Conservation (phyloP, 768 basidiomycete species). For the Austroboletus festivus region DNA sequence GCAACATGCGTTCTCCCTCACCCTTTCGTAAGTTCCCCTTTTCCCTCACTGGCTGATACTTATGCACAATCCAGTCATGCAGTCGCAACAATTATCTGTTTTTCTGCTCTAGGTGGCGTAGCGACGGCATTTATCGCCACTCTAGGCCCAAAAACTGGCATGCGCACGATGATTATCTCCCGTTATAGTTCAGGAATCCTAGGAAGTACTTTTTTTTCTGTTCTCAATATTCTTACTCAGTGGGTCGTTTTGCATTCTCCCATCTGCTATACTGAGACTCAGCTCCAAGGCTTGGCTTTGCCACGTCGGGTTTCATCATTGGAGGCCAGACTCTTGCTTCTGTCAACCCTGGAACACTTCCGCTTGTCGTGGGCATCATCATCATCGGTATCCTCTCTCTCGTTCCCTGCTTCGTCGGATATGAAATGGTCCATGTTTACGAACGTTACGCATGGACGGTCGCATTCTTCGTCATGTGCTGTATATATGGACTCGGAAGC, state of each 20-base stretch:
- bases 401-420: slow-evolving; percentile 46
- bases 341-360: slow-evolving; percentile 41
- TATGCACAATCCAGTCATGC: slow-evolving; percentile 34
- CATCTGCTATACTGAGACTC: neutral
- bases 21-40: slow-evolving; percentile 37
- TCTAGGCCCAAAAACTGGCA: slow-evolving; percentile 50
- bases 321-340: slow-evolving; percentile 51
- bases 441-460: slow-evolving; percentile 58
- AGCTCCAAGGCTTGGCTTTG: slow-evolving; percentile 42
- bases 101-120: slow-evolving; percentile 41
- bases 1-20: slow-evolving; percentile 46
- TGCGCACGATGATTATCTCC: slow-evolving; percentile 53
- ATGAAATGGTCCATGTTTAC: slow-evolving; percentile 45
- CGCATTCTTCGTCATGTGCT: slow-evolving; percentile 44
- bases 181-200: slow-evolving; percentile 48
- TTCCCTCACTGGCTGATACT: neutral
- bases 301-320: slow-evolving; percentile 46
- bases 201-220: slow-evolving; percentile 46
- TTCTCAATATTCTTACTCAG: slow-evolving; percentile 54
- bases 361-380: slow-evolving; percentile 47
- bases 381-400: slow-evolving; percentile 42
- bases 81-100: slow-evolving; percentile 44
- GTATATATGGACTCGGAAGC: slow-evolving; percentile 49
- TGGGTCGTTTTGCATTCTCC: slow-evolving; percentile 9
- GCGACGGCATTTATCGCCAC: slow-evolving; percentile 50